These are phyloP conservation scores for Fraxinus pennsylvanica DNA, from an alignment of 257 asterid genomes.

Conservation along the genomic window DNA sequence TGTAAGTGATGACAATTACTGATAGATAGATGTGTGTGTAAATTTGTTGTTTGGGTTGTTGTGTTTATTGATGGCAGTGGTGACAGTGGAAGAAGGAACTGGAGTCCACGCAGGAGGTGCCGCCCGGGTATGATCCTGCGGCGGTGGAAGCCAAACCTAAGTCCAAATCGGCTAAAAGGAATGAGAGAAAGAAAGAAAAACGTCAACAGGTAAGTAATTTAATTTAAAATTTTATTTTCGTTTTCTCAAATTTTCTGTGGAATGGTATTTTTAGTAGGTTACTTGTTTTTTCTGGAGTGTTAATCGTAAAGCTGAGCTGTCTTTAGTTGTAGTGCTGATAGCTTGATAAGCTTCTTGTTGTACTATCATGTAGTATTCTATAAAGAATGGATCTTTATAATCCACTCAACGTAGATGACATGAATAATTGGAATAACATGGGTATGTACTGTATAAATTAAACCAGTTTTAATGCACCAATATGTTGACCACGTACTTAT, in stretches of 20 bases:
- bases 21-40: neutral
- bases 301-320: neutral
- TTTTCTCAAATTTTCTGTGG: neutral
- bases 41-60: neutral
- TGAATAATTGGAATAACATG: neutral
- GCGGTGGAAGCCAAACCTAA: slow-evolving; percentile 51
- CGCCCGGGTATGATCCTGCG: slow-evolving; percentile 76
- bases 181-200: slow-evolving; percentile 86
- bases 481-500: neutral
- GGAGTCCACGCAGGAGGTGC: slow-evolving; percentile 58
- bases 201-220: slow-evolving; percentile 61
- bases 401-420: neutral
- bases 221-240: neutral
- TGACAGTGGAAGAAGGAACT: slow-evolving; percentile 76
- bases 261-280: neutral
- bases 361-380: neutral
- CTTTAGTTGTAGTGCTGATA: neutral
- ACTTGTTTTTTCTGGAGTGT: neutral
- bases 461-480: neutral
- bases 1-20: slow-evolving; percentile 34
- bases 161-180: slow-evolving; percentile 86
- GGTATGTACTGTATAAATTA: neutral
- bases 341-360: slow-evolving; percentile 1
- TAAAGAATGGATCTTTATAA: neutral
- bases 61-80: slow-evolving; percentile 18